Evolutionary conservation across 148 eudicot genomes (phyloP).

Genomic region (Hydrangea macrophylla): DNA sequence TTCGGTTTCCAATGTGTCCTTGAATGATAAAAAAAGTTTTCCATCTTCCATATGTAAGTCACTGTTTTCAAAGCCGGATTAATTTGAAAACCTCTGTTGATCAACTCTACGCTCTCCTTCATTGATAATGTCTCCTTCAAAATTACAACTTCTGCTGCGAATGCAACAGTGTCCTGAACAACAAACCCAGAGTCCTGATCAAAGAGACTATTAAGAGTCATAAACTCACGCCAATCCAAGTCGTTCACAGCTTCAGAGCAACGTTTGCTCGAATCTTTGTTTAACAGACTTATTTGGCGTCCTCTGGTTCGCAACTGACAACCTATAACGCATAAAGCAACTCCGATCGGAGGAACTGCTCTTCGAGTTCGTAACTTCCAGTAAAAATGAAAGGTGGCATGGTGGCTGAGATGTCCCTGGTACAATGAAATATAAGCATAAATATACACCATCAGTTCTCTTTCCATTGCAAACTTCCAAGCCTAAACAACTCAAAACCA

Average conservation of each 20-base stretch:
- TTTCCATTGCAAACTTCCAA: too few species aligned
- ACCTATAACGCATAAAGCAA: conserved; percentile 79
- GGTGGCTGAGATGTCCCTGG: conserved; percentile 96
- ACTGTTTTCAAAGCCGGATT: too few species aligned
- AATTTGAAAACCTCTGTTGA: conserved; percentile 7
- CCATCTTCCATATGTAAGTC: conserved; percentile 92
- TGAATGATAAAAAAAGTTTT: conserved; percentile 74
- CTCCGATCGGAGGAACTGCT: conserved; percentile 77
- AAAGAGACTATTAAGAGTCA: conserved; percentile 81
- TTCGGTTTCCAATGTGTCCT: conserved; percentile 80
- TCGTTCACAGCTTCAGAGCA: conserved; percentile 86
- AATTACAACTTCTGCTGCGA: conserved; percentile 78
- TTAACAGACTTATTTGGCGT: conserved; percentile 67
- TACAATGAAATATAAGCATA: conserved; percentile 35
- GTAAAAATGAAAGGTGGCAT: conserved; percentile 80
- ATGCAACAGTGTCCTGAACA: conserved; percentile 62
- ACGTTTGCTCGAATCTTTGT: conserved; percentile 83
- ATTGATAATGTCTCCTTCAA: conserved; percentile 64
- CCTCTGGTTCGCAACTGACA: conserved; percentile 74
- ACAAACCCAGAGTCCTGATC: conserved; percentile 89
- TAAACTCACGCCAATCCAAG: conserved; percentile 92
- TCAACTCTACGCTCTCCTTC: conserved; percentile 49
- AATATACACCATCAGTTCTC: conserved; percentile 18
- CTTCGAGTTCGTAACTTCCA: conserved; percentile 76
- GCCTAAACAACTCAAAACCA: too few species aligned